Conservation (phyloP, 108 stramenopile species). For the Chaetoceros tenuissimus region DNA sequence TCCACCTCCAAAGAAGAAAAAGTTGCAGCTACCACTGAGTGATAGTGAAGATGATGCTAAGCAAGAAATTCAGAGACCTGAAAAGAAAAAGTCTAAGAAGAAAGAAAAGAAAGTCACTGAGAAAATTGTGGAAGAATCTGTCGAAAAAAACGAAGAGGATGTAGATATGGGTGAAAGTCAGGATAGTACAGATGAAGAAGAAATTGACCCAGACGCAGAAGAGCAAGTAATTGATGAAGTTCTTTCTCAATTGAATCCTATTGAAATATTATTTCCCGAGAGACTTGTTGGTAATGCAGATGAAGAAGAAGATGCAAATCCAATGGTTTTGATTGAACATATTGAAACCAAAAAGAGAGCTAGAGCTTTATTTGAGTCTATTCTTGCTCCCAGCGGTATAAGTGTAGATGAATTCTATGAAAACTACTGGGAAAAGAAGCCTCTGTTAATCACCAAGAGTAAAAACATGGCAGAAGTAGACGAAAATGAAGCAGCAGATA, state of each 20-base stretch:
- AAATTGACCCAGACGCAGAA: background rate
- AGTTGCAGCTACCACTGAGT: too few relatives aligned
- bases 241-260: conserved; percentile 1
- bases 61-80: too few relatives aligned
- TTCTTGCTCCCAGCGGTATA: conserved; percentile 45
- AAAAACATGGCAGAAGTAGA: conserved; percentile 3
- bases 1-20: too few relatives aligned
- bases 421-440: conserved; percentile 77
- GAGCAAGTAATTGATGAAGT: background rate
- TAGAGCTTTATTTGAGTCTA: conserved; percentile 45
- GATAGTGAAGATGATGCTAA: too few relatives aligned
- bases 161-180: too few relatives aligned
- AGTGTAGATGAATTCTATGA: conserved; percentile 57
- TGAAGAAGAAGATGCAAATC: conserved; percentile 12
- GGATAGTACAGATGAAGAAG: background rate
- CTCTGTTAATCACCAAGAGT: conserved; percentile 40
- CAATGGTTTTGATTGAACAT: conserved; percentile 12
- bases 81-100: too few relatives aligned
- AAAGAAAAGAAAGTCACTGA: too few relatives aligned
- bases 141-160: too few relatives aligned
- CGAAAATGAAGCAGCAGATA: background rate
- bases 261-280: background rate
- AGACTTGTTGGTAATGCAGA: background rate
- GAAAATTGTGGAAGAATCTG: too few relatives aligned
- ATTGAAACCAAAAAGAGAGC: conserved; percentile 50